phyloP scores from a whole-genome alignment of 495 filamentous ascomycete genomes.

The Bacidia rubella region DNA sequence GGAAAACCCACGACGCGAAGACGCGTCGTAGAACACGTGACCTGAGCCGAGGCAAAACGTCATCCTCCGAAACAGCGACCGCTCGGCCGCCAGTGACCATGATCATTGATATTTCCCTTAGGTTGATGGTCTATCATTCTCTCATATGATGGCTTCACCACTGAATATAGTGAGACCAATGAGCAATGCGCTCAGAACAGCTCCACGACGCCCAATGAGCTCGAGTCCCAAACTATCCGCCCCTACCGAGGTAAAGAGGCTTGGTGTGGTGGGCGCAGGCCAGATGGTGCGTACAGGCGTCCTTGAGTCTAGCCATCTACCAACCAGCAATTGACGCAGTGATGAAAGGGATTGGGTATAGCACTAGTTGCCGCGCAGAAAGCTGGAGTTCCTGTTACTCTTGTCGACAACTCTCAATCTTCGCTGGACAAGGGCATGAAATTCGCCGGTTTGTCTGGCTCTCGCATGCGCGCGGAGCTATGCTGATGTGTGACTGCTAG shows the following conservation, averaged over 20 bases:
- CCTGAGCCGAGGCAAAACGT: not conserved
- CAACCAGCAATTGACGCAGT: not conserved
- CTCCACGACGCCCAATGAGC: slow-evolving; percentile 28
- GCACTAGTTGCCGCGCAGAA: slow-evolving; percentile 84
- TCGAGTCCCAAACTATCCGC: slow-evolving; percentile 28
- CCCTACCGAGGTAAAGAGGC: slow-evolving; percentile 66
- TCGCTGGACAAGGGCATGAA: slow-evolving; percentile 84
- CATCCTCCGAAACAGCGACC: too few species aligned
- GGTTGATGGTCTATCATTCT: too few species aligned
- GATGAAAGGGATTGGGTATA: slow-evolving; percentile 75
- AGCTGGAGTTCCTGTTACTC: slow-evolving; percentile 69
- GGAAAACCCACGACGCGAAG: not conserved
- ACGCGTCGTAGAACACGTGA: slow-evolving; percentile 4
- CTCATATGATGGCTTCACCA: slow-evolving; percentile 14
- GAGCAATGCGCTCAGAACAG: slow-evolving; percentile 1
- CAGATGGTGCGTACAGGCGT: slow-evolving; percentile 64
- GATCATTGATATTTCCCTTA: too few species aligned
- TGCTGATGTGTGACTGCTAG: slow-evolving; percentile 30
- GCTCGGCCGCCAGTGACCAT: too few species aligned
- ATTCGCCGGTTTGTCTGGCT: slow-evolving; percentile 54
- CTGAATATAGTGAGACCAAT: slow-evolving; percentile 6
- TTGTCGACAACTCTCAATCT: slow-evolving; percentile 74
- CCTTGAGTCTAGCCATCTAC: slow-evolving; percentile 1
- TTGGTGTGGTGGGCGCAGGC: slow-evolving; percentile 89
- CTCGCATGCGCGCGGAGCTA: not conserved